Evolutionary conservation across 164 flowering plant species (phyloP), one percentile per base, ranked within the genome.

Genomic region (Chimonanthus praecox): DNA sequence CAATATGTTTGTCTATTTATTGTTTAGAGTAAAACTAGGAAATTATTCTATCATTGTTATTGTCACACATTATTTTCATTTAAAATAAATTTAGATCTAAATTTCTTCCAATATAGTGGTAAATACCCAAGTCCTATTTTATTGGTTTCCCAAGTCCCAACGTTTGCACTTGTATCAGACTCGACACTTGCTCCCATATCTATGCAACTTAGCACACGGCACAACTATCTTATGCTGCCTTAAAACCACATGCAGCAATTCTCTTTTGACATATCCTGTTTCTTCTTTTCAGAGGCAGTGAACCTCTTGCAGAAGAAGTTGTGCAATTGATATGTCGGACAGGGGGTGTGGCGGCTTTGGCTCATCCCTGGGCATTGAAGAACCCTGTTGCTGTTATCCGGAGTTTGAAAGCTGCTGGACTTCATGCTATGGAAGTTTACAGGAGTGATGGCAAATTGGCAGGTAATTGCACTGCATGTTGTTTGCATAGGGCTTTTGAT

Each of bases 291-390:
- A 92, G 98, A 79, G 98, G 97, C 73, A 88, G 82, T 76, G 98
- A 94, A 83, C 94, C 92, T 75, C 73, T 65, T 67, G 88, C 89
- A 9, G 99, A 91, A 82, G 92, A 89, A 80, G 88, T 93, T 43
- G 89, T 92, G 68, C 54, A 79, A 75, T 64, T 94, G 64, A 89
- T 94, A 76, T 71, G 84, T 79, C 83, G 85, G 47, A 94, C 99
- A 2, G 96, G 98, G 4, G 97, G 97, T 65, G 73, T 92, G 70
- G 83, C 94, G 0, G 92, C 89, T 48, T 78, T 92, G 74, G 97
- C 97, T 75, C 96, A 92, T 84, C 97, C 97, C 1, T 94, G 99
- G 99, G 87, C 98, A 50, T 83, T 92, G 81, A 94, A 88, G 78
- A 84, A 91, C 80, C 98, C 94, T 21, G 76, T 79, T 65, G 69